Conservation (phyloP, 345 rosid genomes). For the Hibiscus mutabilis region DNA sequence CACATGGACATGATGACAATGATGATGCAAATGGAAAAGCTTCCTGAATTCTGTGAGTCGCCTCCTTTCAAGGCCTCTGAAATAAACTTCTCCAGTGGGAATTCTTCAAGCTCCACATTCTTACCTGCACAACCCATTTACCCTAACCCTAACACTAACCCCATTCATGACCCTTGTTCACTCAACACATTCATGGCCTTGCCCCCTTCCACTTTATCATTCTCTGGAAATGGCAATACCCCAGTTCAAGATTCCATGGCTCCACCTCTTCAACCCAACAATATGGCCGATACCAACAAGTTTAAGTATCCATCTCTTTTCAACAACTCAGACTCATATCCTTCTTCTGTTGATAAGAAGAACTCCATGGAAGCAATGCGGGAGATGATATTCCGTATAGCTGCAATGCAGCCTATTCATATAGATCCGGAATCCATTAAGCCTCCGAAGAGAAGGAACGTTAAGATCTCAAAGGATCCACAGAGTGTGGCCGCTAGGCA, state of each 20-base stretch:
- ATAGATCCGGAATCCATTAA: constrained; percentile 79
- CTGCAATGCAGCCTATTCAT: constrained; percentile 88
- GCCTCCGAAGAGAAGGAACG: constrained; percentile 84
- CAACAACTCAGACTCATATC: constrained; percentile 8
- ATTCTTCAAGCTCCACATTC: not conserved
- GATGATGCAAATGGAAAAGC: constrained; percentile 71
- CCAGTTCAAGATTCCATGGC: constrained; percentile 22
- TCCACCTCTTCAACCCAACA: constrained; percentile 13
- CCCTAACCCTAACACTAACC: not conserved
- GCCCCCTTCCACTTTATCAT: not conserved
- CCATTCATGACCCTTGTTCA: not conserved
- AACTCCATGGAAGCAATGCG: constrained; percentile 74
- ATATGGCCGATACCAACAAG: not conserved
- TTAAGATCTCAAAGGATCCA: constrained; percentile 90
- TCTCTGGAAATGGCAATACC: not conserved
- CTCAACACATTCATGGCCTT: not conserved
- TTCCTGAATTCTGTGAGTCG: constrained; percentile 44
- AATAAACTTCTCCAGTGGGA: not conserved
- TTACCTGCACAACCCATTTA: constrained; percentile 2
- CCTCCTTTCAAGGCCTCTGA: constrained; percentile 4
- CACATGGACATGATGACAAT: constrained; percentile 48
- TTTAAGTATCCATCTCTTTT: constrained; percentile 15
- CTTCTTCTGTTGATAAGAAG: constrained; percentile 26
- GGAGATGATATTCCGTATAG: constrained; percentile 81
- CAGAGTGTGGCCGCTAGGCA: constrained; percentile 95